Base-by-base conservation (phyloP, 2,329 filamentous ascomycete species). In the Fusarium palustre region DNA sequence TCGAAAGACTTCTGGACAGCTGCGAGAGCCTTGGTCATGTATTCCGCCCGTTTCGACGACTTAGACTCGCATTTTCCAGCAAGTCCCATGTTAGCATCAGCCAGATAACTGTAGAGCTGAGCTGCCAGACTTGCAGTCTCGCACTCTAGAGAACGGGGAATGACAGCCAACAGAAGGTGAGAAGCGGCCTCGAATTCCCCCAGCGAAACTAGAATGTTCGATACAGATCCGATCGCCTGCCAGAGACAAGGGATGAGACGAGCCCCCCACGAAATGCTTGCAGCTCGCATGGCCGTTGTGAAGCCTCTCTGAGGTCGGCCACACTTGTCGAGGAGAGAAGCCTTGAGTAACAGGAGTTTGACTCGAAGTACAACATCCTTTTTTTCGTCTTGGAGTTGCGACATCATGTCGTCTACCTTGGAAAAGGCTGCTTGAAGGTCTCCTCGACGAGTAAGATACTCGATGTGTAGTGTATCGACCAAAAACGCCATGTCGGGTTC, bases 61-160 rank as follows among this genome's bases (percentile, higher is more conserved):
- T 77, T 79, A 8, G 78, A 70, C 15, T 78, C 74, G 69, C 77
- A 79, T 71, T 82, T 75, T 36, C 92, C 91, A 0, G 92, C 93
- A 65, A 92, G 80, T 0, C 94, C 94, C 83, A 97, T 91, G 71
- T 90, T 88, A 0, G 92, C 90, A 76, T 97, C 93, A 0, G 88
- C 92, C 5, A 97, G 85, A 24, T 88, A 79, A 2, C 87, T 86
- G 77, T 94, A 95, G 20, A 93, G 84, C 24, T 83, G 84, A 0
- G 90, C 93, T 0, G 86, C 84, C 16, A 93, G 82, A 47, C 83
- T 83, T 2, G 85, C 82, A 47, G 91, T 87, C 53, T 90, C 88
- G 52, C 88, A 88, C 78, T 97, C 93, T 2, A 97, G 83, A 24
- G 91, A 88, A 66, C 93, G 90, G 6, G 94, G 94, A 63, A 97